A percentile compares a stretch with the other conserved stretches of the same genome.
phyloP scores from a whole-genome alignment of 345 rosid species.

The Sonneratia caseolaris region DNA sequence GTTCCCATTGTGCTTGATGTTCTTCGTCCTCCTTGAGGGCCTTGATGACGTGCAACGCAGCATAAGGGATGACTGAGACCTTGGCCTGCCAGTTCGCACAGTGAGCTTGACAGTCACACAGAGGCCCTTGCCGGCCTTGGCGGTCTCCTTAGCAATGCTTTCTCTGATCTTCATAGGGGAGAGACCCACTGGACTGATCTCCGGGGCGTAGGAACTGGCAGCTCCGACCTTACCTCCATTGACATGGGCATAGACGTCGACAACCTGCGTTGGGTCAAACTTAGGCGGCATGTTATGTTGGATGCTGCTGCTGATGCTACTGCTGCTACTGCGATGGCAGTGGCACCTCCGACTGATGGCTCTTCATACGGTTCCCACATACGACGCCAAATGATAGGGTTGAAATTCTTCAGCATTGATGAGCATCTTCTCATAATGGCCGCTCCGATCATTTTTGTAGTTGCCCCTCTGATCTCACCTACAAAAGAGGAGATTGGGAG shows the following conservation, averaged over 20 bases:
- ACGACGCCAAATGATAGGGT: no score
- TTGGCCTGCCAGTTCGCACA: conserved; percentile 24
- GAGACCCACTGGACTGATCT: conserved; percentile 20
- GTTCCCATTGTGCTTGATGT: conserved; percentile 22
- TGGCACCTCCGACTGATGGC: not conserved
- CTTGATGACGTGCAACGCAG: conserved; percentile 21
- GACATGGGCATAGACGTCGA: conserved; percentile 18
- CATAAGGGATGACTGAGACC: conserved; percentile 20
- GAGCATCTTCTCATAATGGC: no score
- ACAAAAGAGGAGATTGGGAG: no score
- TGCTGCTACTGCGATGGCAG: not conserved
- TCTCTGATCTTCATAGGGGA: conserved; percentile 18
- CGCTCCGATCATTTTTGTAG: no score
- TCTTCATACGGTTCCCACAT: no score
- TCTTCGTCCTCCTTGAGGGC: conserved; percentile 21
- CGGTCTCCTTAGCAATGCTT: conserved; percentile 24
- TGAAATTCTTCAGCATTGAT: no score
- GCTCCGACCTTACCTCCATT: conserved; percentile 23
- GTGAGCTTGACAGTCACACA: conserved; percentile 23
- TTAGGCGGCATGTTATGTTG: conserved; percentile 17
- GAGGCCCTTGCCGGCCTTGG: conserved; percentile 25
- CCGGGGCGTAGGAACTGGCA: conserved; percentile 19
- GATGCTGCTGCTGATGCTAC: not conserved
- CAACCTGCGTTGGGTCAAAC: conserved; percentile 17
- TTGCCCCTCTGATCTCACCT: no score